These are phyloP conservation scores for Blastobotrys persicus DNA, from an alignment of 1,139 yeast species.

Conservation along the genomic window DNA sequence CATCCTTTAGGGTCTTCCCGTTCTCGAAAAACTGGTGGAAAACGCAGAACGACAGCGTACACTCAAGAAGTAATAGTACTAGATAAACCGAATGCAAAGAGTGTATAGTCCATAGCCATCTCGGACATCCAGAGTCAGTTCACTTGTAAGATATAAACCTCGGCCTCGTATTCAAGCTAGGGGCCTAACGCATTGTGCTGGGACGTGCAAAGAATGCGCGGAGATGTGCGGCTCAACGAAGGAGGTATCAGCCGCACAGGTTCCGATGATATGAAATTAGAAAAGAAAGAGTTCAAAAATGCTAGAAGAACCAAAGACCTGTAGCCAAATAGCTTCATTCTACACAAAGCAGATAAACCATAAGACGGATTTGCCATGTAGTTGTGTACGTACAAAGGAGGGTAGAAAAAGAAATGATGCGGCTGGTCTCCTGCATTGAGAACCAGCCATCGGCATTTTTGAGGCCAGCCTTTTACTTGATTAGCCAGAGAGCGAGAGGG, in stretches of 20 bases:
- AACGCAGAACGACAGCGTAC: constrained; percentile 94
- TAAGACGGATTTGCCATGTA: no score
- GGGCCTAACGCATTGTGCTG: no score
- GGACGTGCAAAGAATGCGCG: background rate
- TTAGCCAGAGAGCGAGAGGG: background rate
- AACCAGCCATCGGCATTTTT: constrained; percentile 8
- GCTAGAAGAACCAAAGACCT: no score
- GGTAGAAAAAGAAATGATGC: constrained; percentile 1
- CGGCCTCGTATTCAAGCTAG: no score
- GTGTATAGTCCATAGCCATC: no score
- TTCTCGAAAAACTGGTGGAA: constrained; percentile 84
- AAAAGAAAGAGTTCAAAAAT: background rate
- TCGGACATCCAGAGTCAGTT: no score
- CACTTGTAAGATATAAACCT: no score
- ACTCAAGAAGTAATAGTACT: constrained; percentile 28
- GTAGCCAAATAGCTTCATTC: no score
- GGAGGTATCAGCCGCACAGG: background rate
- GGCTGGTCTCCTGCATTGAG: constrained; percentile 8
- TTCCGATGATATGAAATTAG: background rate
- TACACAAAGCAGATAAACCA: no score
- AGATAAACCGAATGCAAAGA: no score
- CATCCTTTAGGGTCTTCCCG: constrained; percentile 58
- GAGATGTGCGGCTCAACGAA: background rate
- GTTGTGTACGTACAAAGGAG: background rate
- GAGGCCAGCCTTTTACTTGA: constrained; percentile 8